phyloP scores from a whole-genome alignment of 2,329 filamentous ascomycete genomes.

The Beauveria brongniartii region DNA sequence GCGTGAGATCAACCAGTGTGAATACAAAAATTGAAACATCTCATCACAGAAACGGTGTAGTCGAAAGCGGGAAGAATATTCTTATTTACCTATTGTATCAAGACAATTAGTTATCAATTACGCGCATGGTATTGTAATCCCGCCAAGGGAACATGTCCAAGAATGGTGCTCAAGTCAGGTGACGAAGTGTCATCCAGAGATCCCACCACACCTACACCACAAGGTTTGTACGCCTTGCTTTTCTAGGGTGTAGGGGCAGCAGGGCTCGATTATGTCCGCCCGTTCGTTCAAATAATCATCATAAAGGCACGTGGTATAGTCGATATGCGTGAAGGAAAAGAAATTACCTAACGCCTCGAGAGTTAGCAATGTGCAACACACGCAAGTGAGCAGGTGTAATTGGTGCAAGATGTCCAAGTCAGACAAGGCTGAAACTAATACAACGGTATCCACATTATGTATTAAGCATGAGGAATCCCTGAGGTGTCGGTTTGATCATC shows the following conservation, averaged over 20 bases:
- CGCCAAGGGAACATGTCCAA: background rate
- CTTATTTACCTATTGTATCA: constrained; percentile 27
- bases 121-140: background rate
- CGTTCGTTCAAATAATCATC: constrained; percentile 63
- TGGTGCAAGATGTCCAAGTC: constrained; percentile 33
- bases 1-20: constrained; percentile 49
- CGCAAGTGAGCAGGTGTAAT: constrained; percentile 15
- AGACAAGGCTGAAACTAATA: constrained; percentile 63
- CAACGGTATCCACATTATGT: constrained; percentile 55
- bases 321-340: constrained; percentile 10
- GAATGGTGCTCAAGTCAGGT: constrained; percentile 39
- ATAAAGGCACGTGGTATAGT: constrained; percentile 29
- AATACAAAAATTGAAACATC: constrained; percentile 38
- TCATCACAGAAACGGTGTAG: constrained; percentile 36
- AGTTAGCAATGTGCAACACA: constrained; percentile 27
- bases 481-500: constrained; percentile 55
- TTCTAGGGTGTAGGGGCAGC: constrained; percentile 35
- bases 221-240: constrained; percentile 56
- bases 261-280: constrained; percentile 58
- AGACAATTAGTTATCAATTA: constrained; percentile 22
- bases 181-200: constrained; percentile 61
- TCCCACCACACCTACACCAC: constrained; percentile 41
- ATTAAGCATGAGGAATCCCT: constrained; percentile 64
- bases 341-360: constrained; percentile 33
- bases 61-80: constrained; percentile 13